Base-by-base conservation (phyloP, 352 stramenopile genomes). In the Phytopythium chamaehyphon region DNA sequence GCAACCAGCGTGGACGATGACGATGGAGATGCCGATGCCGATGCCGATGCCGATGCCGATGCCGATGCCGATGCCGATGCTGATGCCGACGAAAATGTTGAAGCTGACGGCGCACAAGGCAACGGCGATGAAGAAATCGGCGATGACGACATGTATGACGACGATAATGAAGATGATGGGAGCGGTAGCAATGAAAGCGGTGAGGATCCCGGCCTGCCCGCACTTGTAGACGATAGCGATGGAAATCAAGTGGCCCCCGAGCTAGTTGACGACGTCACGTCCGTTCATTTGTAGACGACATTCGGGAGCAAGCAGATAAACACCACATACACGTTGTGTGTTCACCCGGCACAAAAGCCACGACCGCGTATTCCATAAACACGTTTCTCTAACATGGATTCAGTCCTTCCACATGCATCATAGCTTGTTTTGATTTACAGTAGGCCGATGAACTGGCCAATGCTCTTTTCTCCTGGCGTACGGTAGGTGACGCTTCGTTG, bases 381-480 rank as follows among this genome's bases (percentile, higher is more conserved):
- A 33, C n/a, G 24, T 5, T 60, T 47, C 24, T 60, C 37, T 28
- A 33, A 59, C 55, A 48, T 10, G 33, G 31, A 8, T 19, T 8
- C 10, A 31, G 11, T 55, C 54, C 44, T n/a, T 50, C 45, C 1
- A 18, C 36, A 16, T 26, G 6, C 40, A 21, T 21, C 8, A 42
- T 24, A n/a, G 36, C 21, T 22, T n/a, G 31, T 47, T 46, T 38
- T 8, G 35, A 18, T 52, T 86, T 54, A 92, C 35, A 92, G 62
- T 40, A 92, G 47, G 23, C 81, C 81, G 51, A 81, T 85, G 36
- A 90, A 75, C 61, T 92, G 77, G 15, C 68, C 69, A 47, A 64
- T 54, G 48, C 70, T 70, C 46, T 88, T 90, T 51, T 90, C 78
- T 19, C 81, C 81, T 40, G 83, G 83, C 57, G 74, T 84, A 49